Evolutionary conservation across 352 stramenopile genomes (phyloP), one percentile per base, ranked within the genome.

Genomic region (Phytophthora pluvialis): DNA sequence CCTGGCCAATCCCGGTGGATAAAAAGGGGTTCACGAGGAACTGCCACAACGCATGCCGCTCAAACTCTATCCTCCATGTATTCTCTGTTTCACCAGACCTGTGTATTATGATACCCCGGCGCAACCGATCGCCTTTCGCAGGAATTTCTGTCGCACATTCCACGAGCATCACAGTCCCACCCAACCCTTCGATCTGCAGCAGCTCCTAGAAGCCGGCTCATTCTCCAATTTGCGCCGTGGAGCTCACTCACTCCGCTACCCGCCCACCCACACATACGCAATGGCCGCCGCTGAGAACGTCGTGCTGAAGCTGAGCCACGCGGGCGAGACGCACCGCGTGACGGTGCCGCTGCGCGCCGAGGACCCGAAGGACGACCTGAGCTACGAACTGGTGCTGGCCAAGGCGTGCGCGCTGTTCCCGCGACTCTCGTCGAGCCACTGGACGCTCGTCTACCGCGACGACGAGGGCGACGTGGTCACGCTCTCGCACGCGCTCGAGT

Each of bases 381-480:
- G 64, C 35, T 86, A 84, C 67, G 71, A 81, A 12, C 36, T 72
- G 28, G 61, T 92, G 31, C 42, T 69, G n/a, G 49, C 45, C 42
- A 81, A 79, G 40, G 78, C 83, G 21, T 18, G 67, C 25, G 69
- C 77, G 40, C 59, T 53, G 35, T 88, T 89, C 53, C 65, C 65
- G 16, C 45, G 40, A 11, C 46, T 77, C 8, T 57, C 72, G 8
- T 57, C 72, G 8, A 31, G 43, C 33, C n/a, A 46, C 35, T 91
- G 74, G 72, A 72, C 73, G 50, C 64, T 93, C 21, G 61, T 90
- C 47, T 93, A 91, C 73, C 77, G 73, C 38, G 84, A 93, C 60
- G 74, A 91, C 15, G 84, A 93, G 44, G 73, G 80, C 35, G 84
- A 93, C 49, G 63, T 87, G 31, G 71, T 93, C 31, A 91, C 82